A percentile compares a stretch with the other conserved stretches of the same genome.
These are phyloP conservation scores for Macrotyloma uniflorum DNA, from an alignment of 306 rosid genomes.

Conservation along the genomic window DNA sequence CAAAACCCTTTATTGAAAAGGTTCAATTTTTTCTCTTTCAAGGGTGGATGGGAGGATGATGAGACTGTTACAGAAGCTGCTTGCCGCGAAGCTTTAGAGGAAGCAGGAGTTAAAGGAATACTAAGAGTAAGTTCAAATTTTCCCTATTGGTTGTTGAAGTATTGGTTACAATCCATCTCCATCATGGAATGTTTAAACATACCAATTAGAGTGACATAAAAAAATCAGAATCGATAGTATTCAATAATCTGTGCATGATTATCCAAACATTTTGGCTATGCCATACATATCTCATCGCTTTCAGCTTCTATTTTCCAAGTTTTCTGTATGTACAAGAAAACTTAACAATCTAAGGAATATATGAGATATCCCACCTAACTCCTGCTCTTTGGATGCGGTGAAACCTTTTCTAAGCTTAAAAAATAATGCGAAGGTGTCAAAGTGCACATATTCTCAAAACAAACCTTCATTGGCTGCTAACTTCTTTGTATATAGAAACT, in stretches of 20 bases:
- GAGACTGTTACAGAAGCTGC: constrained; percentile 84
- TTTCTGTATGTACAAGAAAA: neutral
- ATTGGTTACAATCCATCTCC: neutral
- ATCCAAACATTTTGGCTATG: constrained; percentile 5
- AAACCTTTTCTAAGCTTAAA: constrained; percentile 1
- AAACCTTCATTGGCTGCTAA: constrained; percentile 11
- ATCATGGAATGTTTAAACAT: constrained; percentile 2
- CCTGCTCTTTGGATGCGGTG: neutral
- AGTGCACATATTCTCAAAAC: neutral
- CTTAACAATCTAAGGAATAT: neutral
- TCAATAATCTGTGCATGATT: neutral
- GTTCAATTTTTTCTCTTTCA: constrained; percentile 29
- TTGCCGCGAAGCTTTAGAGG: constrained; percentile 85
- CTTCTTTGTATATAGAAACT: constrained; percentile 8
- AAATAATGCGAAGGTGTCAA: neutral
- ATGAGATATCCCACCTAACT: neutral
- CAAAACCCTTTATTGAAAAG: constrained; percentile 5
- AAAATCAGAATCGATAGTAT: neutral
- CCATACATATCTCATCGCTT: neutral
- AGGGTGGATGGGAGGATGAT: constrained; percentile 99
- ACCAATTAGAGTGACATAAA: constrained; percentile 4
- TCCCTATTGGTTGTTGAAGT: constrained; percentile 22
- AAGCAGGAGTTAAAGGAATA: constrained; percentile 87
- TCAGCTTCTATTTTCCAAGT: neutral
- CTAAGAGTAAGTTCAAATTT: constrained; percentile 60